phyloP scores from a whole-genome alignment of 805 yeast species.

The Candida dajiaensis region DNA sequence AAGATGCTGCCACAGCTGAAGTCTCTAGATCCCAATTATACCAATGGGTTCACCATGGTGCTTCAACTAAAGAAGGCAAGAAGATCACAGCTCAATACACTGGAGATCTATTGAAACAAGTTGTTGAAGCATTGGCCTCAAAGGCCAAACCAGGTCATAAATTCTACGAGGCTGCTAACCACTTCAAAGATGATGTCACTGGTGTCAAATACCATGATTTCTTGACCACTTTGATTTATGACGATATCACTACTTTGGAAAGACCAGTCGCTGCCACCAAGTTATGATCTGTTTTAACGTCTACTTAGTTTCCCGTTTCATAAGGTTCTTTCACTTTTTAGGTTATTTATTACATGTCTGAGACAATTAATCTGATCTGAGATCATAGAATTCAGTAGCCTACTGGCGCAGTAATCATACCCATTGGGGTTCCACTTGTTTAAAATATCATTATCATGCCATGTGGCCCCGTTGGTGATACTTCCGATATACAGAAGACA shows the following conservation, averaged over 20 bases:
- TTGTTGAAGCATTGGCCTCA: constrained; percentile 45
- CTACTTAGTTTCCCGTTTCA: no score
- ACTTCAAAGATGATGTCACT: constrained; percentile 66
- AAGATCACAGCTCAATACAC: constrained; percentile 57
- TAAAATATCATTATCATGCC: no score
- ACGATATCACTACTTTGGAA: constrained; percentile 53
- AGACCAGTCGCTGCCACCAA: constrained; percentile 7
- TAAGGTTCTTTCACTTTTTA: no score
- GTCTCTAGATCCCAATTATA: constrained; percentile 77
- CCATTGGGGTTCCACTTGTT: no score
- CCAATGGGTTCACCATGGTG: constrained; percentile 79
- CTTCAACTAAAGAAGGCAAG: constrained; percentile 51
- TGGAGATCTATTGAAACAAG: constrained; percentile 50
- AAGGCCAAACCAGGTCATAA: constrained; percentile 56
- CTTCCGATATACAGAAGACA: no score
- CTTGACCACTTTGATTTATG: constrained; percentile 70
- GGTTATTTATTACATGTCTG: background rate
- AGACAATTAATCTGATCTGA: background rate
- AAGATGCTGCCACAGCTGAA: constrained; percentile 88
- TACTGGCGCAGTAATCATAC: no score
- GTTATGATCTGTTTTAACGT: background rate
- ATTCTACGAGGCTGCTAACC: constrained; percentile 61
- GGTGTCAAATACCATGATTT: constrained; percentile 73
- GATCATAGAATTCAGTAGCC: background rate
- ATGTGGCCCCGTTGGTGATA: no score